Evolutionary conservation across 768 basidiomycete genomes (phyloP), one percentile per base, ranked within the genome.

Genomic region (Hemileccinum rubropunctum): DNA sequence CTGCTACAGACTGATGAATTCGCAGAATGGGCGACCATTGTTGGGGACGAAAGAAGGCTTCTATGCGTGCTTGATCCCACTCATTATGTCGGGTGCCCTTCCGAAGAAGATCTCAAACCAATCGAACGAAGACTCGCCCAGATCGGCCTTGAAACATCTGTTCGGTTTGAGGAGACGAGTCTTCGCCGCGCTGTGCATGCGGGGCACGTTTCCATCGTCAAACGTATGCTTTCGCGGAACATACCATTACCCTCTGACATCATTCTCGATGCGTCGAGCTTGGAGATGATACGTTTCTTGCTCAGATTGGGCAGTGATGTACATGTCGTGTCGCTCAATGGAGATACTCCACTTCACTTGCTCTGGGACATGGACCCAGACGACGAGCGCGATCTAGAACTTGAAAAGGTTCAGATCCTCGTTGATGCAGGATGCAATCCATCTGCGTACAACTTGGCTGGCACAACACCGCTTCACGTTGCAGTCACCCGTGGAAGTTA

Each of bases 1-100:
- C 15, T 58, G 4, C 15, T 58, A 8, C 54, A 56, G 21, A 52
- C 57, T 3, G 42, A 47, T 12, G 49, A 53, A 13, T 58, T 58
- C 15, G 40, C 18, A 6, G 56, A 58, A 27, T 59, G 58, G 58
- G 42, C 41, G 1, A 8, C 9, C 4, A 3, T 12, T 6, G 3
- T 3, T 1, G n/a, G 0, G 17, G 18, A 51, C 1, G 23, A 23
- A 23, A 23, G 23, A 23, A 23, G 23, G 23, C 23, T 23, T 23
- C 23, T 23, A 23, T 23, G 23, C 6, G 23, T 23, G 23, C 13
- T 45, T 0, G 27, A 45, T 2, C 18, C 26, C 3, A 2, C 2
- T 18, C 12, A 18, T 4, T 21, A 14, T 5, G 3, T 3, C 1
- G 26, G 6, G 15, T 9, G 1, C 20, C 26, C 20, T 0, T 12